A percentile compares a stretch with the other conserved stretches of the same genome.
These are phyloP conservation scores for Pholiota microspora DNA, from an alignment of 768 basidiomycete species.

Conservation along the genomic window DNA sequence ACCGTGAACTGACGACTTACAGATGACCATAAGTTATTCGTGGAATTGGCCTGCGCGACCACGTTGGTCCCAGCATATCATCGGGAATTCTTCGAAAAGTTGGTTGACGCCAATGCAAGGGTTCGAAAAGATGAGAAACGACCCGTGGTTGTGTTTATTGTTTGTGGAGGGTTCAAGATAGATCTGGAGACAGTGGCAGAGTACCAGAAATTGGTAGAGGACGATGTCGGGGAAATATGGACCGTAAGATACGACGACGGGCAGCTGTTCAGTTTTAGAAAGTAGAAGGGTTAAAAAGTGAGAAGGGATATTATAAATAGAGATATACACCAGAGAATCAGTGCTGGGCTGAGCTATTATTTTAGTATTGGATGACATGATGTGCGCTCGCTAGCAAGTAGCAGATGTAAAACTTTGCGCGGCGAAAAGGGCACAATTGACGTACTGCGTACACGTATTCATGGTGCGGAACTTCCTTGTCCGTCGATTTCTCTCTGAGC, in stretches of 20 bases:
- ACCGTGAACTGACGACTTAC: slow-evolving; percentile 8
- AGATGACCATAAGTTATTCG: slow-evolving; percentile 77
- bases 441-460: not conserved
- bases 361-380: slow-evolving; percentile 13
- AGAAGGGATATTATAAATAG: not conserved
- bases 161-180: slow-evolving; percentile 72
- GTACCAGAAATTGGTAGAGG: slow-evolving; percentile 41
- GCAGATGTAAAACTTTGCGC: not conserved
- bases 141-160: slow-evolving; percentile 56
- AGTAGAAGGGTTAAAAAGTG: slow-evolving; percentile 9
- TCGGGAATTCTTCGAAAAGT: slow-evolving; percentile 47
- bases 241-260: slow-evolving; percentile 41
- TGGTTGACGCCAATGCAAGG: slow-evolving; percentile 35
- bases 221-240: slow-evolving; percentile 29
- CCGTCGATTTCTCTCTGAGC: slow-evolving; percentile 40
- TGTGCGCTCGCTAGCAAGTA: not conserved
- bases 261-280: slow-evolving; percentile 27
- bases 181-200: slow-evolving; percentile 50
- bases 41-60: slow-evolving; percentile 74
- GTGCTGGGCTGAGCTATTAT: not conserved
- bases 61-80: slow-evolving; percentile 68
- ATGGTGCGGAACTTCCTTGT: slow-evolving; percentile 15
- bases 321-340: not conserved
- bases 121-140: slow-evolving; percentile 25
- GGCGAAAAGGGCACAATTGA: not conserved